Percentiles rank a stretch among this genome's conserved stretches.
Evolutionary conservation across 2,329 filamentous ascomycete species (phyloP).

Genomic region (Aspergillus neotritici): DNA sequence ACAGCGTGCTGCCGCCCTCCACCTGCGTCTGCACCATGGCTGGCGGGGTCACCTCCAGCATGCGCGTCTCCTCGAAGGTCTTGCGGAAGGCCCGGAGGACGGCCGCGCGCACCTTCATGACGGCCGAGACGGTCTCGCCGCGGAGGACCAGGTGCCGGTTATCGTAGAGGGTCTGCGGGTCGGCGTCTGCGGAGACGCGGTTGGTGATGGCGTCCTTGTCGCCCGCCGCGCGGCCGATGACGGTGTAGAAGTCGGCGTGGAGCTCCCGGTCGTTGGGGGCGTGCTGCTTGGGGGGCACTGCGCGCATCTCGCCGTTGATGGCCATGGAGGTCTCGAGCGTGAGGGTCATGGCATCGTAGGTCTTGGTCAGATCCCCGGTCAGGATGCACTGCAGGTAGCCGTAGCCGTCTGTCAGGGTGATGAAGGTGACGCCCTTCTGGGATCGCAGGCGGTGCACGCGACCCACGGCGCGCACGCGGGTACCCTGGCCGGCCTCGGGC

Average conservation of each 20-base stretch:
- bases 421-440: conserved; percentile 80
- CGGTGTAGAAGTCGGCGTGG: conserved; percentile 81
- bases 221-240: conserved; percentile 72
- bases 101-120: conserved; percentile 80
- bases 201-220: conserved; percentile 91
- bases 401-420: conserved; percentile 80
- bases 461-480: conserved; percentile 72
- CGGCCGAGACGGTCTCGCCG: conserved; percentile 73
- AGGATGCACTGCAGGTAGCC: conserved; percentile 81
- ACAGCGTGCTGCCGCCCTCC: conserved; percentile 86
- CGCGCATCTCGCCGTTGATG: conserved; percentile 75
- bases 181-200: conserved; percentile 62
- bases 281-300: conserved; percentile 69
- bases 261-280: conserved; percentile 82
- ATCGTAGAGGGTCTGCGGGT: conserved; percentile 70
- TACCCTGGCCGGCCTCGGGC: conserved; percentile 56
- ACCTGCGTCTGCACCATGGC: conserved; percentile 93
- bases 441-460: conserved; percentile 74
- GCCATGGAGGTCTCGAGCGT: conserved; percentile 82
- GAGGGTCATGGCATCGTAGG: conserved; percentile 83
- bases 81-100: conserved; percentile 75
- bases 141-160: conserved; percentile 79
- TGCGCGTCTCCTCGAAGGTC: conserved; percentile 68
- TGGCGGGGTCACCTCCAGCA: conserved; percentile 80
- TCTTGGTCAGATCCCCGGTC: conserved; percentile 74